A percentile compares a stretch with the other conserved stretches of the same genome.
phyloP scores from a whole-genome alignment of 306 rosid genomes.

The Vigna hirtella region DNA sequence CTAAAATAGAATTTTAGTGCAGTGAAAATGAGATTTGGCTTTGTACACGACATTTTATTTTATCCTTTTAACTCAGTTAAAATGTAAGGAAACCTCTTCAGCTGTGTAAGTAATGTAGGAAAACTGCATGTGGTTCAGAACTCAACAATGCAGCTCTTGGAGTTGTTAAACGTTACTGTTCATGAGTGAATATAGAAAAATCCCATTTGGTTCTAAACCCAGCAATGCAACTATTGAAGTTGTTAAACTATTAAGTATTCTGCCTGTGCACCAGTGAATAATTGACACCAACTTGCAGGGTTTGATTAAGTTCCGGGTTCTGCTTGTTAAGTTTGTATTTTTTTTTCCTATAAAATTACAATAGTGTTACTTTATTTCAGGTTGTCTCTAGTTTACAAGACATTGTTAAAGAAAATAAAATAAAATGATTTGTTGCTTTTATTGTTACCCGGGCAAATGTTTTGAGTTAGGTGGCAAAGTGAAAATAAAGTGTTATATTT shows the following conservation, averaged over 20 bases:
- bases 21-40: constrained; percentile 4
- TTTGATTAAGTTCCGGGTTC: background rate
- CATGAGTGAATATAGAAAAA: background rate
- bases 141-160: background rate
- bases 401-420: background rate
- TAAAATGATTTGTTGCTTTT: background rate
- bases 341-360: background rate
- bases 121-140: background rate
- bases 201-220: background rate
- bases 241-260: background rate
- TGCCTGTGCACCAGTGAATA: background rate
- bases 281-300: background rate
- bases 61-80: background rate
- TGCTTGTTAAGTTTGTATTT: background rate
- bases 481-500: background rate
- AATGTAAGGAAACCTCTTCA: background rate
- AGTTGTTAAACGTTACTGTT: background rate
- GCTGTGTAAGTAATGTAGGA: background rate
- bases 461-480: background rate
- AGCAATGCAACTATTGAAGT: background rate
- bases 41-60: background rate
- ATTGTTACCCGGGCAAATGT: background rate
- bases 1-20: background rate
- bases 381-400: background rate
- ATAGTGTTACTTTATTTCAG: background rate